These are phyloP conservation scores for Flaveria linearis DNA, from an alignment of 129 eudicot species.

Conservation along the genomic window DNA sequence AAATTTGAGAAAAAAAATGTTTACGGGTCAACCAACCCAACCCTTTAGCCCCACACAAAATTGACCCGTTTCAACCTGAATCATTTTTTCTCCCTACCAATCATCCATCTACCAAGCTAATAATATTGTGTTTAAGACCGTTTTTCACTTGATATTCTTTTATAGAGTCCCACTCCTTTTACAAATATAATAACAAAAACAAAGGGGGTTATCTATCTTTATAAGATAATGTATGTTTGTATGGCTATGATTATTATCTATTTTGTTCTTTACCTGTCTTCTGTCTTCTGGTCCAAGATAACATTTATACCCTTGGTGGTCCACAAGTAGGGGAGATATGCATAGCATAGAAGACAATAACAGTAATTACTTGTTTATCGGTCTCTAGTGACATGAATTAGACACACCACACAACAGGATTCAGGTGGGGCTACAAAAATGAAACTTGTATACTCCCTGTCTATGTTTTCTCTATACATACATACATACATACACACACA, in stretches of 20 bases:
- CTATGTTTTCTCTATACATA: constrained; percentile 17
- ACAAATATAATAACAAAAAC: background rate
- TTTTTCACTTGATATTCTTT: constrained; percentile 15
- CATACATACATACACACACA: background rate
- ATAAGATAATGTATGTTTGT: background rate
- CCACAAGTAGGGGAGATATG: constrained; percentile 53
- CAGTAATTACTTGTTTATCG: constrained; percentile 60
- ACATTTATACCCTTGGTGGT: constrained; percentile 40
- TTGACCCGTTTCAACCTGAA: background rate
- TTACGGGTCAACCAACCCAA: no score
- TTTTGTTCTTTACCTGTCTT: constrained; percentile 31
- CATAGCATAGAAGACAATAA: constrained; percentile 56
- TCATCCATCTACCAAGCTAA: constrained; percentile 10
- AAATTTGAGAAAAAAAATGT: no score
- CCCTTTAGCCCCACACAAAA: no score
- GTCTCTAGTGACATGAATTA: constrained; percentile 48
- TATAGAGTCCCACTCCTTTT: background rate
- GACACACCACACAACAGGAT: constrained; percentile 35
- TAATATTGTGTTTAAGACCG: background rate
- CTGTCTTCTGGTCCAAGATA: constrained; percentile 35
- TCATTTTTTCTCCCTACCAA: background rate
- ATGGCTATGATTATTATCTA: constrained; percentile 31
- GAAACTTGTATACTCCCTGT: constrained; percentile 45
- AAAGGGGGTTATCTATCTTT: background rate
- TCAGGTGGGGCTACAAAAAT: constrained; percentile 33